Conservation (phyloP, 2,329 filamentous ascomycete species). For the Kalmusia sp. region DNA sequence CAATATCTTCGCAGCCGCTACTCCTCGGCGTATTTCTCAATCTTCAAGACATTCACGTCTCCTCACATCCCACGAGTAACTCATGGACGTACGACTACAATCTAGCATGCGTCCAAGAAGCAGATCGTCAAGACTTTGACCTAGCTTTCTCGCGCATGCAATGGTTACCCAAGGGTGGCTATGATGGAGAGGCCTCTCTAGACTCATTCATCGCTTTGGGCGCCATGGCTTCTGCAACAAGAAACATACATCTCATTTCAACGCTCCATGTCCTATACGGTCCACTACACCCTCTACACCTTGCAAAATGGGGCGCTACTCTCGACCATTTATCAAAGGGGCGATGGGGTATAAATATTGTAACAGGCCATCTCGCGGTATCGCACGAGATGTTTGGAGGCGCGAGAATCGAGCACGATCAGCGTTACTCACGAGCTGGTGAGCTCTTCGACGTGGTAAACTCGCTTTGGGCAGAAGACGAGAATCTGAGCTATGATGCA, state of each 20-base stretch:
- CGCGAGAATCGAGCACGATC: background rate
- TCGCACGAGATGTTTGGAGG: background rate
- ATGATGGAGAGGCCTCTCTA: background rate
- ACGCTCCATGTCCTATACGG: background rate
- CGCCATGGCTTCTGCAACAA: background rate
- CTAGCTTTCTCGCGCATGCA: background rate
- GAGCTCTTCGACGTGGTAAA: background rate
- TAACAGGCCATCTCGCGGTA: background rate
- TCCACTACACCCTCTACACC: background rate
- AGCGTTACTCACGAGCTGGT: background rate
- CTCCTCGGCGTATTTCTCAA: background rate
- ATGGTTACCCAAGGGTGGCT: background rate
- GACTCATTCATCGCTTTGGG: background rate
- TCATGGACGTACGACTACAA: background rate
- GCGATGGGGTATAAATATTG: background rate
- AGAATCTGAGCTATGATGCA: background rate
- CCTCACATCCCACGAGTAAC: background rate
- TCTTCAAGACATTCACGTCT: background rate
- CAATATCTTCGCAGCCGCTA: background rate
- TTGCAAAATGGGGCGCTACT: background rate
- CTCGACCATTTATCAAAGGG: background rate
- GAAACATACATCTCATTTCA: background rate
- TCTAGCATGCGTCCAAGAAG: background rate
- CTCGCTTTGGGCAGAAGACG: slow-evolving; percentile 1
- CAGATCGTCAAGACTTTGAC: background rate